These are phyloP conservation scores for Ampelocalamus luodianensis DNA, from an alignment of 176 grass and related monocot species.

Conservation along the genomic window DNA sequence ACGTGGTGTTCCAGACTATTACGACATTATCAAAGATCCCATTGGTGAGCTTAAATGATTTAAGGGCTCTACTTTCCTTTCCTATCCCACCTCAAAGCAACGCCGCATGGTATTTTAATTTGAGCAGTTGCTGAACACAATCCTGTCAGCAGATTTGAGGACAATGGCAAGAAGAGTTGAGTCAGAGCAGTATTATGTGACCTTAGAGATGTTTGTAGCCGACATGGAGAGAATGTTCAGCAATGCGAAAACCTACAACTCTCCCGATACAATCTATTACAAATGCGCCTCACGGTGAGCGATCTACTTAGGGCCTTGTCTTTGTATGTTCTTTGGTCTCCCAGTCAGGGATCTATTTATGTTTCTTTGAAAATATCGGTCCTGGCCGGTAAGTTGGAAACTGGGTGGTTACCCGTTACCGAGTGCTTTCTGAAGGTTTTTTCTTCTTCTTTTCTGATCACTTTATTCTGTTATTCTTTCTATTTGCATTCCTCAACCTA, in stretches of 20 bases:
- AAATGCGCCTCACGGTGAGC: conserved; percentile 87
- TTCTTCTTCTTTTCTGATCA: not conserved
- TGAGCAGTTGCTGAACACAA: not conserved
- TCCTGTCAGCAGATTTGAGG: conserved; percentile 72
- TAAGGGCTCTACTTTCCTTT: conserved; percentile 12
- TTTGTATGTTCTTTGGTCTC: not conserved
- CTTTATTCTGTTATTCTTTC: not conserved
- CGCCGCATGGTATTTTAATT: conserved; percentile 24
- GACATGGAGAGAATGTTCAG: conserved; percentile 89
- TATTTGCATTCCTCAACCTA: conserved; percentile 8
- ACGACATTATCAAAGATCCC: conserved; percentile 98
- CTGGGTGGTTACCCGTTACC: not conserved
- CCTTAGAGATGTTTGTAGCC: conserved; percentile 97
- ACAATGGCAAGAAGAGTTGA: conserved; percentile 92
- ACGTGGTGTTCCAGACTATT: conserved; percentile 96
- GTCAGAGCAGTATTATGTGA: conserved; percentile 95
- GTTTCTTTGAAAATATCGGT: conserved; percentile 18
- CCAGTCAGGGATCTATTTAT: not conserved
- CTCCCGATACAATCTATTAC: conserved; percentile 95
- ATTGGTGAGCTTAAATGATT: conserved; percentile 66
- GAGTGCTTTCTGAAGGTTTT: conserved; percentile 6
- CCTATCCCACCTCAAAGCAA: not conserved
- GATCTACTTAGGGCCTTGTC: not conserved
- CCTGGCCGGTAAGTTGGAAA: not conserved
- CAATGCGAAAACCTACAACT: conserved; percentile 95